Evolutionary conservation across 2,329 filamentous ascomycete genomes (phyloP).

Genomic region (Colletotrichum chlorophyti): DNA sequence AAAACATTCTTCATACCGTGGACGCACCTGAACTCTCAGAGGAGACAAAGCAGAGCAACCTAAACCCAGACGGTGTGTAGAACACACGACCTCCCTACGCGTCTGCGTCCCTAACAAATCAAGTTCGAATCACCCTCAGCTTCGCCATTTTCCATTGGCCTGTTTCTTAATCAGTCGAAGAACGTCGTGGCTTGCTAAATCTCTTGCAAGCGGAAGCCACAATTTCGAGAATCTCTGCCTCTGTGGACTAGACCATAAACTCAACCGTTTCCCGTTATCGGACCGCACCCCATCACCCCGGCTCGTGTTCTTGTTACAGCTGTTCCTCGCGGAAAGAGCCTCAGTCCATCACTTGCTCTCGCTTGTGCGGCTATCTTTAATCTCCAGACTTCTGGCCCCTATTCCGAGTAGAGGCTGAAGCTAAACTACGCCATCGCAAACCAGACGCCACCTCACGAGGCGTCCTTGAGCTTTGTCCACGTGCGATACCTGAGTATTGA

Average conservation of each 20-base stretch:
- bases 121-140: too few species aligned
- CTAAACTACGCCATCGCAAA: neutral
- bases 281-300: slow-evolving; percentile 12
- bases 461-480: slow-evolving; percentile 11
- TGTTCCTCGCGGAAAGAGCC: neutral
- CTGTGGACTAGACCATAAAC: slow-evolving; percentile 1
- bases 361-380: too few species aligned
- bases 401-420: neutral
- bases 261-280: slow-evolving; percentile 5
- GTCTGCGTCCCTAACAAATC: too few species aligned
- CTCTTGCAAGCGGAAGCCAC: neutral
- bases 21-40: too few species aligned
- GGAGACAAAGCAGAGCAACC: neutral
- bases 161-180: too few species aligned
- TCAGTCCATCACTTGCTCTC: neutral
- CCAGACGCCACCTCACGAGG: slow-evolving; percentile 15
- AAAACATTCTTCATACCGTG: too few species aligned
- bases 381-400: neutral
- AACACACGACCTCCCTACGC: neutral
- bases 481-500: neutral
- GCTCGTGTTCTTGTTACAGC: slow-evolving; percentile 19
- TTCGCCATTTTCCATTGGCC: too few species aligned
- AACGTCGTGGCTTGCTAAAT: slow-evolving; percentile 12
- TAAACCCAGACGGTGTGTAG: slow-evolving; percentile 14
- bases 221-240: neutral